A percentile compares a stretch with the other conserved stretches of the same genome.
Conservation (phyloP, 1,139 yeast genomes). For the Yamadazyma oceani region DNA sequence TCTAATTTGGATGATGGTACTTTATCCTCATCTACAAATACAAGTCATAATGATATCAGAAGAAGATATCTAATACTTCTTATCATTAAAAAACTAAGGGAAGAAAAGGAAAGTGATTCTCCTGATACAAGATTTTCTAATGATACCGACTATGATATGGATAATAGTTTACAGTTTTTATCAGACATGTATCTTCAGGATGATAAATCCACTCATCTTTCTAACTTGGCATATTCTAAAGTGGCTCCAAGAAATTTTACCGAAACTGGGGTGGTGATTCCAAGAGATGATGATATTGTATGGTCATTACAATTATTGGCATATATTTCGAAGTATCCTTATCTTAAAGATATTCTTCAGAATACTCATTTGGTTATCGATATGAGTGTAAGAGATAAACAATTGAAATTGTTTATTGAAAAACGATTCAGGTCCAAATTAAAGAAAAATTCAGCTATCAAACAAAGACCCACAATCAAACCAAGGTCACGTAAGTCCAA, state of each 20-base stretch:
- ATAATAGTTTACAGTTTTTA: conserved; percentile 42
- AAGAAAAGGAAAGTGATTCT: conserved; percentile 38
- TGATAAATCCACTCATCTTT: conserved; percentile 22
- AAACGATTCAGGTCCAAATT: conserved; percentile 37
- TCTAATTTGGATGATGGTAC: not conserved
- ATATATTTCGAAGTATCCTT: conserved; percentile 87
- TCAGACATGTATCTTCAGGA: conserved; percentile 44
- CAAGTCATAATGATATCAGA: conserved; percentile 32
- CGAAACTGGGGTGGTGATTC: conserved; percentile 72
- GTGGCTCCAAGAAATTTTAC: conserved; percentile 64
- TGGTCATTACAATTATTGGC: conserved; percentile 93
- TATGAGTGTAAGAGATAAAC: conserved; percentile 52
- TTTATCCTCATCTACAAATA: conserved; percentile 1
- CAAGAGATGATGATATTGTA: conserved; percentile 88
- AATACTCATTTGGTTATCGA: conserved; percentile 62
- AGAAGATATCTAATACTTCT: conserved; percentile 38
- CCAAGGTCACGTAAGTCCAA: conserved; percentile 35
- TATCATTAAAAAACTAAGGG: conserved; percentile 38
- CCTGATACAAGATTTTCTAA: conserved; percentile 33
- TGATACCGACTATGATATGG: conserved; percentile 45
- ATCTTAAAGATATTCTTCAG: conserved; percentile 71
- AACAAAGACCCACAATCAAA: conserved; percentile 35
- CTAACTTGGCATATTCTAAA: conserved; percentile 27
- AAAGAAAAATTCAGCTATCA: conserved; percentile 31
- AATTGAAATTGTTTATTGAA: conserved; percentile 38